Evolutionary conservation across 169 alveolate genomes (phyloP).

Genomic region (Cyclospora cayetanensis): DNA sequence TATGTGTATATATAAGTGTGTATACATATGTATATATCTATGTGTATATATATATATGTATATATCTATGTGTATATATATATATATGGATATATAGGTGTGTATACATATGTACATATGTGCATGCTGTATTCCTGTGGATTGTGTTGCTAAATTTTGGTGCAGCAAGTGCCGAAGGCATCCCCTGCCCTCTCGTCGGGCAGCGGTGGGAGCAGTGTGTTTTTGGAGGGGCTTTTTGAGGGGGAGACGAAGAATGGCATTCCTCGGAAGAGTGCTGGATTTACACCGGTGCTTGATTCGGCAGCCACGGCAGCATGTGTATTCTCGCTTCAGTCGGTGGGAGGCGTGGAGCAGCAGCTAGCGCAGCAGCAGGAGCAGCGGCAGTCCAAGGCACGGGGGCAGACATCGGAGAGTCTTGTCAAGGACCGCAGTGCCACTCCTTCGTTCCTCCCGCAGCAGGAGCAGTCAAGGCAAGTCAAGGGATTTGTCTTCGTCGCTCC

Average conservation of each 20-base stretch:
- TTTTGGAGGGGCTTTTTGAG: not conserved
- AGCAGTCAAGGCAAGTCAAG: not conserved
- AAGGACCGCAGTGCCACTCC: not conserved
- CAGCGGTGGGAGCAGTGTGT: not conserved
- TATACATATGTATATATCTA: too few relatives aligned
- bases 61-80: not conserved
- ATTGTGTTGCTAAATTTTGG: not conserved
- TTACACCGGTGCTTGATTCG: not conserved
- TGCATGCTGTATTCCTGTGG: not conserved
- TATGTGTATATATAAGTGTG: too few relatives aligned
- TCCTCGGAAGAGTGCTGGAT: not conserved
- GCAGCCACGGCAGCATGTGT: constrained; percentile 1
- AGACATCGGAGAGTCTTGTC: not conserved
- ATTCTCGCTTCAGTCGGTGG: too few relatives aligned
- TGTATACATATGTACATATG: not conserved
- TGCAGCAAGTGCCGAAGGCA: not conserved
- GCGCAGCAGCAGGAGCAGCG: constrained; percentile 19
- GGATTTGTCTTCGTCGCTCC: not conserved
- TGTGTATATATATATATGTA: too few relatives aligned
- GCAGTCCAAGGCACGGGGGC: not conserved
- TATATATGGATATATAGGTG: not conserved
- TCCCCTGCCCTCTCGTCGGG: not conserved
- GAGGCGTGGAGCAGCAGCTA: constrained; percentile 15
- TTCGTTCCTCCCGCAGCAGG: not conserved
- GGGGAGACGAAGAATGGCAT: not conserved